phyloP scores from a whole-genome alignment of 1,139 yeast genomes.

The Hanseniaspora sp. region DNA sequence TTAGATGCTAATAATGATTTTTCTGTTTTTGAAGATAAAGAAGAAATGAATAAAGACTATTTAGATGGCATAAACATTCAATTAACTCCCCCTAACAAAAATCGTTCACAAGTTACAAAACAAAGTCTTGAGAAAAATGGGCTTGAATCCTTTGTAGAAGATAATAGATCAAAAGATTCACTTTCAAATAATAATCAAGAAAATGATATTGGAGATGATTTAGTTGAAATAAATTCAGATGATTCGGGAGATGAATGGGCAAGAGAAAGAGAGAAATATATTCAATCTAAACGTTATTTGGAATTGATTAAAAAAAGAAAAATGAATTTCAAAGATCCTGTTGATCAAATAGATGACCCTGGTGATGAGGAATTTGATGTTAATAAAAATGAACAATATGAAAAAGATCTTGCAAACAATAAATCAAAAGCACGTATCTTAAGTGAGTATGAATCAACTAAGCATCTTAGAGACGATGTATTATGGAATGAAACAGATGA shows the following conservation, averaged over 20 bases:
- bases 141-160: conserved; percentile 27
- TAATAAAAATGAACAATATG: not conserved
- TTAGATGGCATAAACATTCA: conserved; percentile 16
- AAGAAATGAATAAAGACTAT: conserved; percentile 10
- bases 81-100: conserved; percentile 17
- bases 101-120: not conserved
- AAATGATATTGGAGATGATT: conserved; percentile 21
- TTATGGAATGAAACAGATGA: conserved; percentile 21
- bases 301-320: not conserved
- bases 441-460: not conserved
- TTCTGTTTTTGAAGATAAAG: conserved; percentile 12
- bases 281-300: conserved; percentile 12
- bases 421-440: not conserved
- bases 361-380: conserved; percentile 9
- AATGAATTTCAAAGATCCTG: conserved; percentile 9
- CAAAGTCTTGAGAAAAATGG: conserved; percentile 14
- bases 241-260: conserved; percentile 1
- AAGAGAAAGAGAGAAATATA: not conserved
- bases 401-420: not conserved
- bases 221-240: conserved; percentile 11
- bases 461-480: conserved; percentile 15
- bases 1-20: not conserved
- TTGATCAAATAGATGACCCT: conserved; percentile 5
- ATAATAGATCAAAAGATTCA: conserved; percentile 25
- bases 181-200: conserved; percentile 23